Conservation (phyloP, 129 eudicot species). For the Flaveria ramosissima region DNA sequence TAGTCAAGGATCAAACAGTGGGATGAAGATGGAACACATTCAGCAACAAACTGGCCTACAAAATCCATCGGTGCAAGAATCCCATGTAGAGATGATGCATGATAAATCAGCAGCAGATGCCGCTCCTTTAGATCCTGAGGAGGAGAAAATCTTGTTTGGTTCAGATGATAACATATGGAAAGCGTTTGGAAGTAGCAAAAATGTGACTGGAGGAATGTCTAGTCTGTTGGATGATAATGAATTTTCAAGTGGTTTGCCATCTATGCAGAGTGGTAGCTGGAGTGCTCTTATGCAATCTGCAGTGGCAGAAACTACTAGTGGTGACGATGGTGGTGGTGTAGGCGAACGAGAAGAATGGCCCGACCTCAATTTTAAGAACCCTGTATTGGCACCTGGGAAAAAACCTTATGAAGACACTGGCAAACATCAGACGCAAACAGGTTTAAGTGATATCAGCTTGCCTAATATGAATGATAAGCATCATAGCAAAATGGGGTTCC, state of each 20-base stretch:
- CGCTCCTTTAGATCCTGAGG: constrained; percentile 74
- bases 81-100: constrained; percentile 33
- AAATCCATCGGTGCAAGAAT: constrained; percentile 38
- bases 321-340: constrained; percentile 30
- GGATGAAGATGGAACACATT: constrained; percentile 40
- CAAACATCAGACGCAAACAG: constrained; percentile 38
- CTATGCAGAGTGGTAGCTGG: constrained; percentile 94
- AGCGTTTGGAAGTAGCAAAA: constrained; percentile 65
- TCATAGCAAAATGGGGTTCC: constrained; percentile 39
- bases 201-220: constrained; percentile 39
- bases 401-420: constrained; percentile 38
- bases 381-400: constrained; percentile 35
- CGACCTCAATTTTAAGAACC: constrained; percentile 49
- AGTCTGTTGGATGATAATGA: constrained; percentile 54
- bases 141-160: constrained; percentile 86
- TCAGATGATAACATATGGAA: constrained; percentile 86
- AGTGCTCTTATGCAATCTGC: constrained; percentile 99
- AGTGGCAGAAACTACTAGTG: constrained; percentile 80
- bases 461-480: constrained; percentile 33
- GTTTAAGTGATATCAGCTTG: constrained; percentile 35
- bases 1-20: constrained; percentile 49
- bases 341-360: constrained; percentile 65
- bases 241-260: constrained; percentile 48
- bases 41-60: constrained; percentile 48
- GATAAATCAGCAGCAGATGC: constrained; percentile 43